These are phyloP conservation scores for Emergomyces pasteurianus DNA, from an alignment of 2,329 filamentous ascomycete species.

Conservation along the genomic window DNA sequence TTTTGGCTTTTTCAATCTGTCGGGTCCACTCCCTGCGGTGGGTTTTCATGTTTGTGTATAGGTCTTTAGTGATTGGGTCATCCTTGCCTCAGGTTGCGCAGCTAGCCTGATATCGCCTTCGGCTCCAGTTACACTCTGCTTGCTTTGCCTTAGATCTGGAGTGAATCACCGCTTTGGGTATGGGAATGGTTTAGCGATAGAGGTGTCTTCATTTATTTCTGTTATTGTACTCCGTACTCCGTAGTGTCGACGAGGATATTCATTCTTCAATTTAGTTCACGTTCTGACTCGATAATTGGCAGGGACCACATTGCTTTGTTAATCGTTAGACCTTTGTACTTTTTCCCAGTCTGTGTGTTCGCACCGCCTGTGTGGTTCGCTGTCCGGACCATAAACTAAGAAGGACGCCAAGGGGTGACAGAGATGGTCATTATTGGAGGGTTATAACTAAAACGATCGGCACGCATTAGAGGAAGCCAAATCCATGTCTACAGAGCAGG, in stretches of 20 bases:
- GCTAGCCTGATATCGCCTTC: constrained; percentile 13
- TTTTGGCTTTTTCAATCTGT: constrained; percentile 13
- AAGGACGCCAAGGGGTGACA: too few relatives aligned
- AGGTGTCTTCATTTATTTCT: constrained; percentile 10
- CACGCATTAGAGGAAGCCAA: too few relatives aligned
- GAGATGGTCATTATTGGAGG: too few relatives aligned
- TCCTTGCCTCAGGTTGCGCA: constrained; percentile 1
- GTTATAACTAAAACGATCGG: too few relatives aligned
- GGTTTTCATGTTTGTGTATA: constrained; percentile 6
- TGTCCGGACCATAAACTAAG: too few relatives aligned
- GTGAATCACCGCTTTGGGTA: constrained; percentile 19
- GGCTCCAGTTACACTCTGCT: constrained; percentile 11
- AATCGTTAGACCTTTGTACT: constrained; percentile 4
- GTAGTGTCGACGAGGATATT: not conserved
- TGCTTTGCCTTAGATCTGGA: constrained; percentile 14
- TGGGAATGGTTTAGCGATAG: constrained; percentile 4
- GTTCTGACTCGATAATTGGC: not conserved
- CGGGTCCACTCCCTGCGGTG: constrained; percentile 13
- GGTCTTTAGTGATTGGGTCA: constrained; percentile 2
- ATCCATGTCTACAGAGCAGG: too few relatives aligned
- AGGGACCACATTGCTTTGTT: not conserved
- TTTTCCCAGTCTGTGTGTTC: constrained; percentile 6
- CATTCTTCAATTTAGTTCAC: not conserved
- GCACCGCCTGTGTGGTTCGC: constrained; percentile 9
- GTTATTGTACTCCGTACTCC: too few relatives aligned